Evolutionary conservation across 345 rosid genomes (phyloP).

Genomic region (Eucalyptus regnans): DNA sequence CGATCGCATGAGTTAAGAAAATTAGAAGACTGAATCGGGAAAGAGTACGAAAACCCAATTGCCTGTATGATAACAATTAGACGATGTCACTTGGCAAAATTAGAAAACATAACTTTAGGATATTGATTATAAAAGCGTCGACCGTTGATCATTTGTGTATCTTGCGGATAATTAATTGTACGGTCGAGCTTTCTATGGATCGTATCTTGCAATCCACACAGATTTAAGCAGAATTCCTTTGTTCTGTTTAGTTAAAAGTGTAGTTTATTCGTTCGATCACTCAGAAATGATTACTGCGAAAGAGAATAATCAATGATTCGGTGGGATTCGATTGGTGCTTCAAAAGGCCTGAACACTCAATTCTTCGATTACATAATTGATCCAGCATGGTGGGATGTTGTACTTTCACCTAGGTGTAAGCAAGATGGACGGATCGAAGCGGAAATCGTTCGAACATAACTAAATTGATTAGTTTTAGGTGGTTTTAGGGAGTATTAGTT

Average conservation of each 20-base stretch:
- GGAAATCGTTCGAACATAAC: fast-evolving
- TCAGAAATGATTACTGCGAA: fast-evolving
- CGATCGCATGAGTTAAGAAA: neutral
- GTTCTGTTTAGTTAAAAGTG: fast-evolving
- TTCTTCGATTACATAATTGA: neutral
- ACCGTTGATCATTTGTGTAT: neutral
- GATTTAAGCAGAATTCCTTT: neutral
- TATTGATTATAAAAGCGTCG: neutral
- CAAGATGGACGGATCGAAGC: fast-evolving
- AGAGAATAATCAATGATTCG: neutral
- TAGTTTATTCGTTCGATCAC: fast-evolving
- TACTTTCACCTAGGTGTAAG: neutral
- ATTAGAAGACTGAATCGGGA: neutral
- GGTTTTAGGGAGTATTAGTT: no score
- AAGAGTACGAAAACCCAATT: neutral
- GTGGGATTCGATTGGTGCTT: neutral
- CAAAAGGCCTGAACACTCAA: neutral
- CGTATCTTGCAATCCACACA: neutral
- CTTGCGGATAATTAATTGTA: neutral
- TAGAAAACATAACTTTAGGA: neutral
- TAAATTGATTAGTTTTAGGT: no score
- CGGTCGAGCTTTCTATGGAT: fast-evolving
- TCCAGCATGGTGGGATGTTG: neutral
- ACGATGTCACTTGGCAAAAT: neutral
- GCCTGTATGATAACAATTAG: neutral